These are phyloP conservation scores for Coemansia sp. DNA, from an alignment of 192 early-diverging fungal genomes.

Conservation along the genomic window DNA sequence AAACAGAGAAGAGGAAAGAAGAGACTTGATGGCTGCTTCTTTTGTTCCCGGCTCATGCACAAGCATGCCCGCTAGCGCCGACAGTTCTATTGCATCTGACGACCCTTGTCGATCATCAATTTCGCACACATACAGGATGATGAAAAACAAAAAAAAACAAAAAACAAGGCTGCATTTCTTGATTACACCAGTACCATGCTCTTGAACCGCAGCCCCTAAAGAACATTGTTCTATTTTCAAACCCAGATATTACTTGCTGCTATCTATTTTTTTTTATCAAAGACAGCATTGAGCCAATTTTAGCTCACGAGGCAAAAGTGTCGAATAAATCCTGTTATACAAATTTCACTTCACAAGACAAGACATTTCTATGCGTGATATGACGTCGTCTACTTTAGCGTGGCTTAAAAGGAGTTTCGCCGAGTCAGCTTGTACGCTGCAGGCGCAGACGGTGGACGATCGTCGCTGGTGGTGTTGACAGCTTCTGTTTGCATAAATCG, in stretches of 20 bases:
- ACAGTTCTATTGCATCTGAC: not conserved
- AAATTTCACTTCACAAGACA: not conserved
- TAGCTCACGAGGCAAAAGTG: no score
- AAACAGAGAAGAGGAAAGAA: not conserved
- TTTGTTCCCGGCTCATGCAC: not conserved
- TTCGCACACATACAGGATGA: not conserved
- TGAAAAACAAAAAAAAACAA: no score
- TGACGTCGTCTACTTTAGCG: not conserved
- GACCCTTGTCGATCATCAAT: not conserved
- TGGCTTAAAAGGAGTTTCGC: conserved; percentile 36
- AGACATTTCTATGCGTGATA: no score
- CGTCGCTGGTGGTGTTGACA: not conserved
- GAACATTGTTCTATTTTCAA: no score
- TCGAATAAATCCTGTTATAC: no score
- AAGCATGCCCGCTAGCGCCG: not conserved
- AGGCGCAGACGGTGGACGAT: conserved; percentile 6
- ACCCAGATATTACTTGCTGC: no score
- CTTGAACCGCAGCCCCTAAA: no score
- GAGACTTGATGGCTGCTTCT: no score
- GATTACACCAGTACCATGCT: no score
- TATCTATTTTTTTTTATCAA: no score
- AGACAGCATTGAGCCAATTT: no score
- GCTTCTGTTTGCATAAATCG: not conserved
- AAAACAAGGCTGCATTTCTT: not conserved
- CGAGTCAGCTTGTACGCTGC: conserved; percentile 16